Evolutionary conservation across 73 alveolate species (phyloP).

Genomic region (Uronychia setigera): DNA sequence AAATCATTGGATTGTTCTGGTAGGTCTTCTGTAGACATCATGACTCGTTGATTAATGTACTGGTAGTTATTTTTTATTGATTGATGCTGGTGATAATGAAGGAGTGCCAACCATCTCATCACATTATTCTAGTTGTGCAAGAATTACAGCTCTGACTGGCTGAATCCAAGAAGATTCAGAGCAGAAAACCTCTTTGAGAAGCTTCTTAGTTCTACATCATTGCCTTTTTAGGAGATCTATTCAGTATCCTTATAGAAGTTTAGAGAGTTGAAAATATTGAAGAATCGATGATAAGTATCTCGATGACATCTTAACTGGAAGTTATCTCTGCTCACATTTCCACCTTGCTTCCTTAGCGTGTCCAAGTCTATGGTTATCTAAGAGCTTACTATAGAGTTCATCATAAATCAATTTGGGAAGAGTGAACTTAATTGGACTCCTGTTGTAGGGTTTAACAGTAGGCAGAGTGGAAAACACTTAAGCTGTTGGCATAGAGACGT

Average conservation of each 20-base stretch:
- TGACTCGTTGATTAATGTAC: too few relatives aligned
- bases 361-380: background rate
- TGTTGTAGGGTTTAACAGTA: constrained; percentile 32
- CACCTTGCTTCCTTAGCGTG: background rate
- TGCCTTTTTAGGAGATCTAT: too few relatives aligned
- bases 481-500: constrained; percentile 1
- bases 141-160: constrained; percentile 7
- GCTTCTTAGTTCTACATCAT: background rate
- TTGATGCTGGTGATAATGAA: background rate
- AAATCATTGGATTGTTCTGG: too few relatives aligned
- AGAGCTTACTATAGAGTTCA: constrained; percentile 32
- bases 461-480: constrained; percentile 25
- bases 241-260: constrained; percentile 11
- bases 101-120: background rate
- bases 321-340: background rate
- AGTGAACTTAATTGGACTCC: constrained; percentile 74
- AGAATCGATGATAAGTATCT: constrained; percentile 32
- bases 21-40: too few relatives aligned
- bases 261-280: constrained; percentile 34
- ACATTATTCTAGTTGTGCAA: background rate
- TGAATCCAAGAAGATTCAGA: constrained; percentile 11
- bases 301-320: background rate
- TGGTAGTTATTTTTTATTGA: too few relatives aligned
- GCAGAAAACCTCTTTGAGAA: background rate
- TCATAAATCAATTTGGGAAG: constrained; percentile 93